Evolutionary conservation across 1,284 basidiomycete genomes (phyloP).

Genomic region (Cutaneotrichosporon cyanovorans): DNA sequence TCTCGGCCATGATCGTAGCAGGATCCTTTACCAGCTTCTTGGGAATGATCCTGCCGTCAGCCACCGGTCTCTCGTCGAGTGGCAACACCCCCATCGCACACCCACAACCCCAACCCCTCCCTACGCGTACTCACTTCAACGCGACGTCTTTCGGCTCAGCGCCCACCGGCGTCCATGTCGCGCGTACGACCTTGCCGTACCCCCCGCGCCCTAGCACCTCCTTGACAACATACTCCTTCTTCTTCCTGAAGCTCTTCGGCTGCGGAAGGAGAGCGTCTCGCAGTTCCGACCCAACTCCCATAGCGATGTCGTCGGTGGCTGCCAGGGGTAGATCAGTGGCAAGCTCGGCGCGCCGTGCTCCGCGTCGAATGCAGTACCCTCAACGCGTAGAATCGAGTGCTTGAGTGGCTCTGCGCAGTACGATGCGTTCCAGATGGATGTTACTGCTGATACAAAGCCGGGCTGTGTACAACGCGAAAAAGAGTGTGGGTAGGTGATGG

Average conservation of each 20-base stretch:
- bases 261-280: conserved; percentile 58
- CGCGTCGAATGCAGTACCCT: no score
- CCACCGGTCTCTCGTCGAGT: not conserved
- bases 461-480: no score
- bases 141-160: conserved; percentile 64
- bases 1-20: conserved; percentile 78
- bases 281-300: conserved; percentile 35
- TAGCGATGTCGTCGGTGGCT: conserved; percentile 3
- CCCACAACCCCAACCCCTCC: not conserved
- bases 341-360: no score
- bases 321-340: no score
- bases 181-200: conserved; percentile 71
- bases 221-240: conserved; percentile 52
- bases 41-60: conserved; percentile 61
- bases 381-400: no score
- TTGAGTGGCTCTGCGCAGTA: no score
- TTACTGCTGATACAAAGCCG: no score
- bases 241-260: conserved; percentile 74
- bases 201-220: conserved; percentile 64
- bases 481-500: no score
- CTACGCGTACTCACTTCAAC: conserved; percentile 46
- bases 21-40: conserved; percentile 89
- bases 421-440: no score
- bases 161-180: conserved; percentile 51
- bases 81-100: not conserved